Conservation (phyloP, 192 early-diverging fungal species). For the Funneliformis mosseae region DNA sequence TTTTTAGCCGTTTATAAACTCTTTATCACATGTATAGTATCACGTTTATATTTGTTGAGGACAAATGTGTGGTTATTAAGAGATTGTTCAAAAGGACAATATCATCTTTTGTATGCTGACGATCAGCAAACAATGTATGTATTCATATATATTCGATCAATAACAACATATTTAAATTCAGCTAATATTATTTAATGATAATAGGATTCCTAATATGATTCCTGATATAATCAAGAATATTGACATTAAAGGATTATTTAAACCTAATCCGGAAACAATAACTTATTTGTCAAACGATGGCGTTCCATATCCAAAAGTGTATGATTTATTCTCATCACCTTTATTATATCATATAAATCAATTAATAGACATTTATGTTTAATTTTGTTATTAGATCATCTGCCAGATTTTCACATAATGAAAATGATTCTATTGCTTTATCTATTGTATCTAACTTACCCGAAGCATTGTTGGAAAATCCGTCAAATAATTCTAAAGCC, state of each 20-base stretch:
- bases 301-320: not conserved
- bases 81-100: slow-evolving; percentile 44
- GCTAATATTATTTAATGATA: not conserved
- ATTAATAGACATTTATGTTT: not conserved
- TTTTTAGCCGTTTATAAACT: not conserved
- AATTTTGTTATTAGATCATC: slow-evolving; percentile 4
- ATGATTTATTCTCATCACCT: not conserved
- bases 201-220: slow-evolving; percentile 21
- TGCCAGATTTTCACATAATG: slow-evolving; percentile 4
- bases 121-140: not conserved
- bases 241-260: slow-evolving; percentile 16
- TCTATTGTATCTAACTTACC: slow-evolving; percentile 21
- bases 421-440: slow-evolving; percentile 5
- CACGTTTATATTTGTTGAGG: slow-evolving; percentile 47
- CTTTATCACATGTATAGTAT: slow-evolving; percentile 19
- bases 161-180: no score
- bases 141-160: not conserved
- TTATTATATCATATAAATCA: no score
- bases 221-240: slow-evolving; percentile 14
- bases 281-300: slow-evolving; percentile 10
- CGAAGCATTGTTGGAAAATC: not conserved
- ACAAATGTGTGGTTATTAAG: slow-evolving; percentile 51
- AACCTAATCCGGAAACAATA: not conserved
- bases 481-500: slow-evolving; percentile 4
- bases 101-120: slow-evolving; percentile 43